phyloP scores from a whole-genome alignment of 148 eudicot species.

The Agrostemma githago region DNA sequence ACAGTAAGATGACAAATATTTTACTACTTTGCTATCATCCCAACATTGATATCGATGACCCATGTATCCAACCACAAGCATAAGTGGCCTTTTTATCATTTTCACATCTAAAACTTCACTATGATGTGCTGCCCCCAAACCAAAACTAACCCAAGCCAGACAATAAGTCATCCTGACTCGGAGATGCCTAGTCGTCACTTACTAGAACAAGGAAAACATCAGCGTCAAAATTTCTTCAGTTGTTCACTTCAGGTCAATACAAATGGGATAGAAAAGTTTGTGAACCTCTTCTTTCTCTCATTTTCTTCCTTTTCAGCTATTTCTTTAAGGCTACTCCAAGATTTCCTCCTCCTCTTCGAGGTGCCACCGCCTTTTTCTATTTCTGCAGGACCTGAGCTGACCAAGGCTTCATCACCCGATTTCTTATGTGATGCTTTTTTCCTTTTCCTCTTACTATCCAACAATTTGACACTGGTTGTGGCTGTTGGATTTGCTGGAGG shows the following conservation, averaged over 20 bases:
- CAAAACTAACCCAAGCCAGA: background rate
- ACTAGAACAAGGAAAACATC: background rate
- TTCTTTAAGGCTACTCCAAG: conserved; percentile 74
- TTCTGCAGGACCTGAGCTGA: conserved; percentile 23
- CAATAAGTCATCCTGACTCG: background rate
- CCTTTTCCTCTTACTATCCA: conserved; percentile 63
- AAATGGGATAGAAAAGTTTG: conserved; percentile 49
- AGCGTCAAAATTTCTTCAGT: background rate
- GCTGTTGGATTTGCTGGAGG: conserved; percentile 37
- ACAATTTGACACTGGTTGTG: conserved; percentile 29
- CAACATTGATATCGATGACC: too few relatives aligned
- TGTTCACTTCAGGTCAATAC: background rate
- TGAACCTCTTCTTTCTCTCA: conserved; percentile 32
- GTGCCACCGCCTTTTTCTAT: conserved; percentile 28
- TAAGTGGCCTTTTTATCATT: too few relatives aligned
- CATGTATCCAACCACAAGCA: too few relatives aligned
- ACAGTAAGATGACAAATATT: too few relatives aligned
- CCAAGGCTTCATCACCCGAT: conserved; percentile 30
- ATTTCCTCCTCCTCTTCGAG: conserved; percentile 49
- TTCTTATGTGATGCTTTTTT: conserved; percentile 46
- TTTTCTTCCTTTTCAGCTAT: conserved; percentile 55
- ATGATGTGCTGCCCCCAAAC: too few relatives aligned
- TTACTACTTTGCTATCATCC: too few relatives aligned
- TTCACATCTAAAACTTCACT: too few relatives aligned
- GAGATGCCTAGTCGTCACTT: background rate